These are phyloP conservation scores for Leccinum subtestaceum DNA, from an alignment of 768 basidiomycete species.

Conservation along the genomic window DNA sequence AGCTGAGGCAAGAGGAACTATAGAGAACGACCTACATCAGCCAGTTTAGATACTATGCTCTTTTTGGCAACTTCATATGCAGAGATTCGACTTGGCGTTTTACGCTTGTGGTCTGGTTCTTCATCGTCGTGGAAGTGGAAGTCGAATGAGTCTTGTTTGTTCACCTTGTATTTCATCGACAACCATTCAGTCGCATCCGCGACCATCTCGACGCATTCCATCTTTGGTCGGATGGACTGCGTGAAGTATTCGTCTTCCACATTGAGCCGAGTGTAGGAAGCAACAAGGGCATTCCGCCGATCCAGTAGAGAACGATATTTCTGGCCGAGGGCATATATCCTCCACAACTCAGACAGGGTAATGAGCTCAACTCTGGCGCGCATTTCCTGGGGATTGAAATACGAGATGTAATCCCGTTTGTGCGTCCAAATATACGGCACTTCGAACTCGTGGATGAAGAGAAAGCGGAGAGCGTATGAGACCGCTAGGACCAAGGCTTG, in stretches of 20 bases:
- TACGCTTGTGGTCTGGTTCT: constrained; percentile 57
- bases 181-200: constrained; percentile 93
- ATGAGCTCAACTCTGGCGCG: constrained; percentile 69
- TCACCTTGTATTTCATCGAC: constrained; percentile 75
- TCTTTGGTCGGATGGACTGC: constrained; percentile 58
- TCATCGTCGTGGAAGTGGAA: constrained; percentile 74
- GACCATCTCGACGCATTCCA: constrained; percentile 84
- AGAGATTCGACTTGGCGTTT: constrained; percentile 80
- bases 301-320: constrained; percentile 86
- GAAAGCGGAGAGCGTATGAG: constrained; percentile 69
- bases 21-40: constrained; percentile 54
- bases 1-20: background rate
- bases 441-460: constrained; percentile 88
- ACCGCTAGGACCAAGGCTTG: constrained; percentile 76
- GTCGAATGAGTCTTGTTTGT: constrained; percentile 58
- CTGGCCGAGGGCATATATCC: constrained; percentile 83
- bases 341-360: constrained; percentile 81
- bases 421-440: constrained; percentile 95
- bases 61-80: constrained; percentile 84
- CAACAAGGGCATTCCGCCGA: constrained; percentile 58
- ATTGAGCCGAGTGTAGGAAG: constrained; percentile 66
- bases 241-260: constrained; percentile 76
- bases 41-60: constrained; percentile 71
- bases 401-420: constrained; percentile 85
- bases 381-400: constrained; percentile 69